A percentile compares a stretch with the other conserved stretches of the same genome.
Conservation (phyloP, 2,329 filamentous ascomycete species). For the Clonostachys rosea region DNA sequence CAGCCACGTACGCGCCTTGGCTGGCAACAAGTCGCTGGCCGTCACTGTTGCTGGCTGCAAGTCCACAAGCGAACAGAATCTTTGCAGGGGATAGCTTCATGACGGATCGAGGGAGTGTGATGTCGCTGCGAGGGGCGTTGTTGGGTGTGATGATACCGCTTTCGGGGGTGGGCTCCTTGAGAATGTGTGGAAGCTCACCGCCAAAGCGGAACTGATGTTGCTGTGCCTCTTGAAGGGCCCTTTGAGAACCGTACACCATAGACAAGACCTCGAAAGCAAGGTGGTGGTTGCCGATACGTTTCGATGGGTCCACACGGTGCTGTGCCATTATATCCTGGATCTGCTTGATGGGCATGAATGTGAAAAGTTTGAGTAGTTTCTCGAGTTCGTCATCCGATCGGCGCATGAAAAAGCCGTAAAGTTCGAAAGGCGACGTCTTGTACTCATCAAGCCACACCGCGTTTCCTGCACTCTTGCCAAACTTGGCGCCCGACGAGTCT, state of each 20-base stretch:
- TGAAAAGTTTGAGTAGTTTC: conserved; percentile 81
- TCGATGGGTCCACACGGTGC: conserved; percentile 63
- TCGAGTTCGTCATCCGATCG: conserved; percentile 79
- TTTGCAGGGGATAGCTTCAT: conserved; percentile 52
- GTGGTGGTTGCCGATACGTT: conserved; percentile 75
- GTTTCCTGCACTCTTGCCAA: conserved; percentile 92
- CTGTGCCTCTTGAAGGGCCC: conserved; percentile 57
- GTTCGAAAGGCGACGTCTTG: conserved; percentile 76
- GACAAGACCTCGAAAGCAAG: conserved; percentile 80
- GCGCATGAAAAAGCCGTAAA: conserved; percentile 88
- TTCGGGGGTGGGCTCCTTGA: conserved; percentile 18
- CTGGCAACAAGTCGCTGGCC: conserved; percentile 51
- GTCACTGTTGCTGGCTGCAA: conserved; percentile 50
- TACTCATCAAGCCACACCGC: conserved; percentile 86
- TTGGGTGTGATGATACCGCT: conserved; percentile 31
- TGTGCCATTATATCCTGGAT: conserved; percentile 65
- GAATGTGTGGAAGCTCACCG: conserved; percentile 18
- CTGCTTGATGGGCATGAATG: conserved; percentile 70
- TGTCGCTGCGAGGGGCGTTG: conserved; percentile 45
- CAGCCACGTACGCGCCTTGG: conserved; percentile 58
- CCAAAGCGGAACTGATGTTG: conserved; percentile 48
- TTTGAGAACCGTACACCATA: conserved; percentile 67
- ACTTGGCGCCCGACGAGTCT: conserved; percentile 79
- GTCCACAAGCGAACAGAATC: conserved; percentile 55
- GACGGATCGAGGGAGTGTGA: conserved; percentile 55